Evolutionary conservation across 202 grass and related monocot species (phyloP).

Genomic region (Setaria viridis): DNA sequence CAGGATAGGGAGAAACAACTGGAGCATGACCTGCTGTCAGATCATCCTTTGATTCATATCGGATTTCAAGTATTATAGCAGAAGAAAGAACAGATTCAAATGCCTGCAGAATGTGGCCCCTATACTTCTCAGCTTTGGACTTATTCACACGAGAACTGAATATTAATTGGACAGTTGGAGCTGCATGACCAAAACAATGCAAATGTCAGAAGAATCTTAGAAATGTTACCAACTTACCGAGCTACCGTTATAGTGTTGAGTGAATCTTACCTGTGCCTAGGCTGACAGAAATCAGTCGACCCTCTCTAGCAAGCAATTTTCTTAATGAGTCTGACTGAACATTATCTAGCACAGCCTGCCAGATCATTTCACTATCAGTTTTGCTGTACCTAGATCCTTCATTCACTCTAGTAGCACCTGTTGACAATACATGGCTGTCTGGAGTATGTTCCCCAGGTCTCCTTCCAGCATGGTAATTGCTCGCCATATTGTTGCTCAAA

Average conservation of each 20-base stretch:
- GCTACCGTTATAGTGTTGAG: neutral
- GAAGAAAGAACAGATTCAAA: conserved; percentile 90
- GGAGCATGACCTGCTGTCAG: conserved; percentile 32
- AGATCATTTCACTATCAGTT: conserved; percentile 74
- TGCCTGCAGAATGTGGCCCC: conserved; percentile 84
- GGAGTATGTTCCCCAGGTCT: conserved; percentile 45
- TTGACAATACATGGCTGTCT: conserved; percentile 45
- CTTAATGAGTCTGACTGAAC: conserved; percentile 70
- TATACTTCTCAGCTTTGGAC: conserved; percentile 86
- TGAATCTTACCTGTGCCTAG: conserved; percentile 72
- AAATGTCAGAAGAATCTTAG: conserved; percentile 38
- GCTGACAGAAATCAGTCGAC: conserved; percentile 66
- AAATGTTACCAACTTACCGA: conserved; percentile 1
- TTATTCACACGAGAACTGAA: conserved; percentile 78
- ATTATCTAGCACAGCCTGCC: conserved; percentile 75
- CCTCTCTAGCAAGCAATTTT: conserved; percentile 78
- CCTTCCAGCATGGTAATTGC: conserved; percentile 42
- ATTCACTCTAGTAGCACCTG: conserved; percentile 46
- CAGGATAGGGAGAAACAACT: conserved; percentile 50
- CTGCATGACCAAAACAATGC: conserved; percentile 53
- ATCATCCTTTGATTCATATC: conserved; percentile 66
- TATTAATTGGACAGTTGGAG: conserved; percentile 77
- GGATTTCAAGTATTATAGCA: conserved; percentile 87
- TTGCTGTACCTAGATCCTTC: conserved; percentile 54
- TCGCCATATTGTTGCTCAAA: conserved; percentile 33